Conservation (phyloP, 1,284 basidiomycete species). For the Ustilago trichophora region DNA sequence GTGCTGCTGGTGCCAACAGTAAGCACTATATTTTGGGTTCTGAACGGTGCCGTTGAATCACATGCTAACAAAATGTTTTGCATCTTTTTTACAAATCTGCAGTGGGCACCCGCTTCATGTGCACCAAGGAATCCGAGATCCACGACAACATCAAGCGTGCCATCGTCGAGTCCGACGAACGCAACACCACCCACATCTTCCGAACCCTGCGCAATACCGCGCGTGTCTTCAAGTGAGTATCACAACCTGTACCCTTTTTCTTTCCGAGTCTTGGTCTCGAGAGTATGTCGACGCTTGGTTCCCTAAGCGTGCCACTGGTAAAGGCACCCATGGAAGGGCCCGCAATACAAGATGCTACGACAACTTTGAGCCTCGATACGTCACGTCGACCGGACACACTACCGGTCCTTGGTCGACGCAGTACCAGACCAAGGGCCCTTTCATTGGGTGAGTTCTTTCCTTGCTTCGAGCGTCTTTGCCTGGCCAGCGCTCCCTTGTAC, state of each 20-base stretch:
- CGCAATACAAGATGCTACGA: neutral
- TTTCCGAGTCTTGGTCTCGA: neutral
- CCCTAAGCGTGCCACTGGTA: neutral
- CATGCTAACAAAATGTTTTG: neutral
- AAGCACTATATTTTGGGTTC: constrained; percentile 68
- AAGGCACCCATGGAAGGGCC: constrained; percentile 29
- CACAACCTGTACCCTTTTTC: neutral
- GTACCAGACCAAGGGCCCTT: constrained; percentile 15
- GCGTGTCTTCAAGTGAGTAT: constrained; percentile 77
- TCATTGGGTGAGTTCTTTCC: constrained; percentile 31
- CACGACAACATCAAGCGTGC: constrained; percentile 89
- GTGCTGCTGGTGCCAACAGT: constrained; percentile 86
- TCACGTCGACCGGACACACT: neutral
- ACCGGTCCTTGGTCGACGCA: neutral
- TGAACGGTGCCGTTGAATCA: no score
- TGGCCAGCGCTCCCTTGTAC: no score
- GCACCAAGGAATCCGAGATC: constrained; percentile 76
- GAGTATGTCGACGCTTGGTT: neutral
- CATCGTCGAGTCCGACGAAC: constrained; percentile 83
- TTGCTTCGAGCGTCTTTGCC: no score
- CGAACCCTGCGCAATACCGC: constrained; percentile 82
- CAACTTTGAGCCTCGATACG: neutral
- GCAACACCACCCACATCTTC: constrained; percentile 86
- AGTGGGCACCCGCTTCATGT: constrained; percentile 84
- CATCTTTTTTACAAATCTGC: neutral